Evolutionary conservation across 1,284 basidiomycete genomes (phyloP).

Genomic region (Inonotus hispidus): DNA sequence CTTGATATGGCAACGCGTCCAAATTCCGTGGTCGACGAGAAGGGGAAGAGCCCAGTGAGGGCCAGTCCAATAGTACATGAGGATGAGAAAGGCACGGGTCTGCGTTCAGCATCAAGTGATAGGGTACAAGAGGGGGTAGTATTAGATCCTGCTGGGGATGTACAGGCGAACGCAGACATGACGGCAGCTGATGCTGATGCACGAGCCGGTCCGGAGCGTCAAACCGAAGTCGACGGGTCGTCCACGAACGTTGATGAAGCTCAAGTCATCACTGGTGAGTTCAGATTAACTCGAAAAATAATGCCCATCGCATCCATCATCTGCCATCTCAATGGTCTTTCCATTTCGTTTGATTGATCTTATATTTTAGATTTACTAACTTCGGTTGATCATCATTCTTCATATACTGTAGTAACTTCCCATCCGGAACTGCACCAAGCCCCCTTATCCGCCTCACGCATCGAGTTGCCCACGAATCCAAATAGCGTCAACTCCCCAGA

Average conservation of each 20-base stretch:
- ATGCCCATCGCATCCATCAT: not conserved
- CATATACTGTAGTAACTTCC: not conserved
- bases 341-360: constrained; percentile 1
- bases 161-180: not conserved
- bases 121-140: not conserved
- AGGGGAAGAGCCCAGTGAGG: not conserved
- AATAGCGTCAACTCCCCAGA: not conserved
- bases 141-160: not conserved
- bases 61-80: not conserved
- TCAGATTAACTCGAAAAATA: not conserved
- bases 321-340: not conserved
- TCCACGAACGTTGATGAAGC: constrained; percentile 2
- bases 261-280: constrained; percentile 2
- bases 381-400: not conserved
- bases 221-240: not conserved
- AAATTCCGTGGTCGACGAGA: constrained; percentile 10
- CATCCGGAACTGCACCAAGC: not conserved
- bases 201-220: not conserved
- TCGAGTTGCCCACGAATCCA: not conserved
- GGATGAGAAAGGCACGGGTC: not conserved
- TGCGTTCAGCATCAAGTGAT: not conserved
- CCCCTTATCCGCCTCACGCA: constrained; percentile 9
- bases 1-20: constrained; percentile 16
- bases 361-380: not conserved
- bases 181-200: not conserved